A percentile compares a stretch with the other conserved stretches of the same genome.
Evolutionary conservation across 2,329 filamentous ascomycete genomes (phyloP).

Genomic region (Tolypocladium inflatum): DNA sequence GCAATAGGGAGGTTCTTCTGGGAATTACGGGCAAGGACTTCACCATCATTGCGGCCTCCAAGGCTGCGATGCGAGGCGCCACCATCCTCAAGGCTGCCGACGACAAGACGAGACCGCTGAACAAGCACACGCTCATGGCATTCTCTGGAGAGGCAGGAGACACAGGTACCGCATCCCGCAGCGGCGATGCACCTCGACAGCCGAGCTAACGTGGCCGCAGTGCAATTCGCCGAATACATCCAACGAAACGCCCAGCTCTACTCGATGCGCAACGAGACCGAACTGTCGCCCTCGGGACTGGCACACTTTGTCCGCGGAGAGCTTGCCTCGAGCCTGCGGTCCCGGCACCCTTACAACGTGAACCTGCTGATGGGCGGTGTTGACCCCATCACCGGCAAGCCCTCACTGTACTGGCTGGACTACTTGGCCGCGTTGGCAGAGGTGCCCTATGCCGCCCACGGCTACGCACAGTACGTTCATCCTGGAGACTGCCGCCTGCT

Average conservation of each 20-base stretch:
- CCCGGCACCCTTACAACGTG: conserved; percentile 89
- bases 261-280: conserved; percentile 93
- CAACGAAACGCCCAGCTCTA: conserved; percentile 98
- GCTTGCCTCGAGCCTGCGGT: conserved; percentile 82
- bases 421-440: conserved; percentile 85
- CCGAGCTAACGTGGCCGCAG: conserved; percentile 35
- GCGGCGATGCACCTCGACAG: neutral
- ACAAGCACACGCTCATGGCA: conserved; percentile 90
- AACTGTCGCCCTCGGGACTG: conserved; percentile 80
- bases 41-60: conserved; percentile 92
- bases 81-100: conserved; percentile 92
- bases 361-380: conserved; percentile 92
- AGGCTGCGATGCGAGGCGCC: conserved; percentile 95
- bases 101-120: conserved; percentile 90
- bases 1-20: conserved; percentile 82
- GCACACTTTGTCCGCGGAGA: conserved; percentile 91
- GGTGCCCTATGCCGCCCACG: conserved; percentile 91
- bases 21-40: conserved; percentile 99
- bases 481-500: neutral
- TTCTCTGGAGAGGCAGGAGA: conserved; percentile 95
- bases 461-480: conserved; percentile 78
- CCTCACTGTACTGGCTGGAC: conserved; percentile 92
- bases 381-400: conserved; percentile 84
- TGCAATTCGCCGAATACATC: conserved; percentile 99
- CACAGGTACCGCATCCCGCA: conserved; percentile 51